These are phyloP conservation scores for Aspergillus sojae DNA, from an alignment of 2,329 filamentous ascomycete species.

Conservation along the genomic window DNA sequence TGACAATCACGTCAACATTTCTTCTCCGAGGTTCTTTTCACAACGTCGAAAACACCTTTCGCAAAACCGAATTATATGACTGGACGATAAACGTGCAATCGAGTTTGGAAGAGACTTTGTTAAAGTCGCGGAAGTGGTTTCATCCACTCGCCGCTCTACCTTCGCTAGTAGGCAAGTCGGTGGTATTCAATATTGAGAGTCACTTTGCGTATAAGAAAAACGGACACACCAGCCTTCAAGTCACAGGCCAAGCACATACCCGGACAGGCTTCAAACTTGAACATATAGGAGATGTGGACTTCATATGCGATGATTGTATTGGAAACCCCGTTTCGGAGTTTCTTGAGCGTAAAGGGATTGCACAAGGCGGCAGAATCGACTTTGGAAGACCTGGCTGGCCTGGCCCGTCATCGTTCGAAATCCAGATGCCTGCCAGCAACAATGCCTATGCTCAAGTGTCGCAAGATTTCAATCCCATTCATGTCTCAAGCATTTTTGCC, in stretches of 20 bases:
- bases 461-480: conserved; percentile 95
- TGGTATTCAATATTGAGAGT: conserved; percentile 16
- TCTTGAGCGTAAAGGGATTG: conserved; percentile 17
- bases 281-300: conserved; percentile 13
- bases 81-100: conserved; percentile 11
- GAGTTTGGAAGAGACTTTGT: conserved; percentile 14
- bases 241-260: conserved; percentile 13
- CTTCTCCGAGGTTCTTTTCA: conserved; percentile 11
- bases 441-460: conserved; percentile 94
- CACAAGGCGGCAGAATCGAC: background rate
- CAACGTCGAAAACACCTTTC: conserved; percentile 5
- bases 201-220: conserved; percentile 4
- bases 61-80: conserved; percentile 6
- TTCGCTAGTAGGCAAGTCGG: conserved; percentile 12
- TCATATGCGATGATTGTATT: conserved; percentile 11
- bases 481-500: conserved; percentile 94
- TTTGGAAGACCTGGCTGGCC: conserved; percentile 15
- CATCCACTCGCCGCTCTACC: background rate
- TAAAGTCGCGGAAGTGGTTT: conserved; percentile 19
- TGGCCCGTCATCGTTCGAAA: conserved; percentile 55
- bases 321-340: conserved; percentile 23
- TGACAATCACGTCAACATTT: conserved; percentile 20
- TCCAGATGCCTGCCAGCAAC: conserved; percentile 89
- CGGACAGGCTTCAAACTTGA: background rate
- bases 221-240: conserved; percentile 5